Evolutionary conservation across 805 yeast species (phyloP).

Genomic region (Saccharomycopsis babjevae): DNA sequence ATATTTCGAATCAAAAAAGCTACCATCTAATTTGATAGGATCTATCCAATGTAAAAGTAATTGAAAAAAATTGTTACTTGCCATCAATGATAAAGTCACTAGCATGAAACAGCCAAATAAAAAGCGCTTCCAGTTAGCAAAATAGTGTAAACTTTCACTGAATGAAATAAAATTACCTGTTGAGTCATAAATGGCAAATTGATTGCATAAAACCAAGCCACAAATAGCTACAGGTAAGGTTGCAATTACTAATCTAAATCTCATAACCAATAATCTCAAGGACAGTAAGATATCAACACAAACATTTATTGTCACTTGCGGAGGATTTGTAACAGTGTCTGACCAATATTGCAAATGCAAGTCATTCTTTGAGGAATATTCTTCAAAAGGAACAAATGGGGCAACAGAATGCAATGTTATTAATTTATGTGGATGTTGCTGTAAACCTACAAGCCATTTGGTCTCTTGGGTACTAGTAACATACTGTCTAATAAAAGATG

Average conservation of each 20-base stretch:
- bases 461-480: conserved; percentile 57
- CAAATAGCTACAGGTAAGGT: conserved; percentile 59
- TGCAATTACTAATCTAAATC: conserved; percentile 68
- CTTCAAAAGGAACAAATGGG: conserved; percentile 51
- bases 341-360: conserved; percentile 41
- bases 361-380: conserved; percentile 16
- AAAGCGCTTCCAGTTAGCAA: conserved; percentile 28
- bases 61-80: conserved; percentile 29
- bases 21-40: conserved; percentile 38
- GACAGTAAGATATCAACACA: conserved; percentile 48
- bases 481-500: conserved; percentile 44
- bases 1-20: conserved; percentile 35
- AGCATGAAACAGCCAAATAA: conserved; percentile 22
- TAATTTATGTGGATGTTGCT: conserved; percentile 30
- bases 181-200: conserved; percentile 36
- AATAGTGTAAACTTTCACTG: conserved; percentile 33
- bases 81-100: conserved; percentile 32
- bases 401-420: conserved; percentile 52
- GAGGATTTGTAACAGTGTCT: conserved; percentile 13
- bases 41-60: conserved; percentile 35
- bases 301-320: conserved; percentile 20
- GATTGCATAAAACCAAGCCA: conserved; percentile 42
- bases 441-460: conserved; percentile 62
- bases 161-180: conserved; percentile 33
- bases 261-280: conserved; percentile 55